Evolutionary conservation across 345 rosid species (phyloP).

Genomic region (Populus euphratica): DNA sequence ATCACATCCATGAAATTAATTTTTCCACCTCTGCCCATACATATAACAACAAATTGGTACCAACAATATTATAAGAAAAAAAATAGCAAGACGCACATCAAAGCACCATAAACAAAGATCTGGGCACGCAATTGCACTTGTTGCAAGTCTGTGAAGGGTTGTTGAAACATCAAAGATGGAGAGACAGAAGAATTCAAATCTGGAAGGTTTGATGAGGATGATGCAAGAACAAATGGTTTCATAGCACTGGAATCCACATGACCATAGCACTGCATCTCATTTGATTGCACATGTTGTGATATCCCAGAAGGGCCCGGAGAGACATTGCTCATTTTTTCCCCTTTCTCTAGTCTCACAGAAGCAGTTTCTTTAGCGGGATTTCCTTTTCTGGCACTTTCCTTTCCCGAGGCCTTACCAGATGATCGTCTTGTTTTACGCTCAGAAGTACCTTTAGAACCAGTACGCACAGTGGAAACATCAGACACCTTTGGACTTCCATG

Average conservation of each 20-base stretch:
- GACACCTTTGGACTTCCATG: slow-evolving; percentile 40
- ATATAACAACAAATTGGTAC: neutral
- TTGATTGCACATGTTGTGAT: slow-evolving; percentile 49
- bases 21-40: neutral
- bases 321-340: slow-evolving; percentile 40
- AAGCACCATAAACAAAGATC: slow-evolving; percentile 94
- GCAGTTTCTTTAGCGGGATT: slow-evolving; percentile 39
- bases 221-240: slow-evolving; percentile 48
- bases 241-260: slow-evolving; percentile 38
- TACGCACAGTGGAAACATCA: slow-evolving; percentile 25
- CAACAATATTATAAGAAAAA: neutral
- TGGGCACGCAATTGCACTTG: slow-evolving; percentile 99
- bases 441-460: slow-evolving; percentile 48
- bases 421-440: slow-evolving; percentile 74
- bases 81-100: slow-evolving; percentile 60
- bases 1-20: neutral
- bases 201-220: slow-evolving; percentile 54
- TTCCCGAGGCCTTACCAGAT: slow-evolving; percentile 53
- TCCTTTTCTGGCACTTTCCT: slow-evolving; percentile 58
- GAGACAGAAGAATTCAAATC: slow-evolving; percentile 63
- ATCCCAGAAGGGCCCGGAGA: slow-evolving; percentile 41
- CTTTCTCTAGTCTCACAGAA: slow-evolving; percentile 46
- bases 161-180: slow-evolving; percentile 53
- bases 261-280: slow-evolving; percentile 54
- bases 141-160: slow-evolving; percentile 93